Percentiles rank a stretch among this genome's conserved stretches.
Evolutionary conservation across 805 yeast species (phyloP).

Genomic region (Nakazawaea ishiwadae): DNA sequence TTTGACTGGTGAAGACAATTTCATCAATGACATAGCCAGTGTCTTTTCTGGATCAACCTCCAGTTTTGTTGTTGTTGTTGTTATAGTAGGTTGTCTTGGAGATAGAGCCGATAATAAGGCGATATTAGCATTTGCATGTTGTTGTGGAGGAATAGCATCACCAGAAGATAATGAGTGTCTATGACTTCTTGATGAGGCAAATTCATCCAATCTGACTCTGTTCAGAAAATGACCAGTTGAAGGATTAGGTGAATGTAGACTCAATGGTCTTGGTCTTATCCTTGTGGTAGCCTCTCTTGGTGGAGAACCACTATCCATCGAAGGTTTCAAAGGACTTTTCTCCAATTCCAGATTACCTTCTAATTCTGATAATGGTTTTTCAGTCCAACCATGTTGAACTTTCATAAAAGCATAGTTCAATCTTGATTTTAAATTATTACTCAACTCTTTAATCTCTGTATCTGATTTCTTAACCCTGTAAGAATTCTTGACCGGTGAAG

Average conservation of each 20-base stretch:
- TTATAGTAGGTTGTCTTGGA: constrained; percentile 10
- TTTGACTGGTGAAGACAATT: constrained; percentile 45
- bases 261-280: constrained; percentile 10
- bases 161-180: not conserved
- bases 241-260: constrained; percentile 5
- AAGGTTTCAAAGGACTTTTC: constrained; percentile 2
- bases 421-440: constrained; percentile 30
- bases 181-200: constrained; percentile 8
- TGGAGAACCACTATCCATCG: constrained; percentile 1
- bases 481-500: constrained; percentile 23
- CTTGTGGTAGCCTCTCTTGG: not conserved
- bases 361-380: constrained; percentile 8
- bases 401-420: constrained; percentile 31
- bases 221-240: not conserved
- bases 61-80: constrained; percentile 5
- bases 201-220: constrained; percentile 12
- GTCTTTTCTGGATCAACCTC: constrained; percentile 39
- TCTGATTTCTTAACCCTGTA: constrained; percentile 26
- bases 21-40: constrained; percentile 51
- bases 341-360: constrained; percentile 10
- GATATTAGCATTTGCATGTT: constrained; percentile 10
- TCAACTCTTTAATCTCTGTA: constrained; percentile 29
- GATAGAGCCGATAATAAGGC: constrained; percentile 12
- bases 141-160: too few species aligned
- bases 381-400: constrained; percentile 27